Percentiles rank a stretch among this genome's conserved stretches.
phyloP scores from a whole-genome alignment of 352 stramenopile genomes.

The Phytopythium chamaehyphon region DNA sequence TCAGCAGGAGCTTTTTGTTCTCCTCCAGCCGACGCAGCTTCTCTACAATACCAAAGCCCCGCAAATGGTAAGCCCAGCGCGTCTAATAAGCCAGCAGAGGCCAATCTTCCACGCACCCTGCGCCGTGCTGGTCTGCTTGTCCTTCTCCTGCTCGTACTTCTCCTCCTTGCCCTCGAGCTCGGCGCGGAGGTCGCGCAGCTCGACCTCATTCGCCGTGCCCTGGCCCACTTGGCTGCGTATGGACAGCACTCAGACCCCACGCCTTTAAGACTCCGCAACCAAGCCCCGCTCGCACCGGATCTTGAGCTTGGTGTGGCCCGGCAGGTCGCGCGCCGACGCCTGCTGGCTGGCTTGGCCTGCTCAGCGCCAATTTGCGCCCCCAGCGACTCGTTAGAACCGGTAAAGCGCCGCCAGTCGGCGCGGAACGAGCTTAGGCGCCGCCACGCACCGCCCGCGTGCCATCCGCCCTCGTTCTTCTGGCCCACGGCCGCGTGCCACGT shows the following conservation, averaged over 20 bases:
- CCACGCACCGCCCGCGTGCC: slow-evolving; percentile 64
- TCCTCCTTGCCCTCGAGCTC: slow-evolving; percentile 72
- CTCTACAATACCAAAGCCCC: slow-evolving; percentile 22
- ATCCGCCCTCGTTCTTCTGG: slow-evolving; percentile 84
- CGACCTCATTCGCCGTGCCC: slow-evolving; percentile 73
- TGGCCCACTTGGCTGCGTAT: slow-evolving; percentile 75
- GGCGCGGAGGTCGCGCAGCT: slow-evolving; percentile 65
- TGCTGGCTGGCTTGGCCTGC: slow-evolving; percentile 74
- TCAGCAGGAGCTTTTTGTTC: slow-evolving; percentile 78
- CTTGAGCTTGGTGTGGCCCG: slow-evolving; percentile 81
- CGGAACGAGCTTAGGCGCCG: neutral
- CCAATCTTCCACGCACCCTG: slow-evolving; percentile 35
- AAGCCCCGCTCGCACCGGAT: slow-evolving; percentile 40
- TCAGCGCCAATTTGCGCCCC: too few relatives aligned
- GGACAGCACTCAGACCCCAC: neutral
- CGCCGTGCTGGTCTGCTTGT: slow-evolving; percentile 73
- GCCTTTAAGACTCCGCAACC: neutral
- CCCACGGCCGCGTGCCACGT: slow-evolving; percentile 85
- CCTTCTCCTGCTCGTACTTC: slow-evolving; percentile 71
- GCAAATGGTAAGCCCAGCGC: too few relatives aligned
- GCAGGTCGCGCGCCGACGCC: slow-evolving; percentile 78
- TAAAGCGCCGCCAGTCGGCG: neutral
- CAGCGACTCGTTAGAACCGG: neutral
- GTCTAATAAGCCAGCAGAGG: too few relatives aligned
- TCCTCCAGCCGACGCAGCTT: slow-evolving; percentile 68